These are phyloP conservation scores for Flaveria sonorensis DNA, from an alignment of 129 eudicot species.

Conservation along the genomic window DNA sequence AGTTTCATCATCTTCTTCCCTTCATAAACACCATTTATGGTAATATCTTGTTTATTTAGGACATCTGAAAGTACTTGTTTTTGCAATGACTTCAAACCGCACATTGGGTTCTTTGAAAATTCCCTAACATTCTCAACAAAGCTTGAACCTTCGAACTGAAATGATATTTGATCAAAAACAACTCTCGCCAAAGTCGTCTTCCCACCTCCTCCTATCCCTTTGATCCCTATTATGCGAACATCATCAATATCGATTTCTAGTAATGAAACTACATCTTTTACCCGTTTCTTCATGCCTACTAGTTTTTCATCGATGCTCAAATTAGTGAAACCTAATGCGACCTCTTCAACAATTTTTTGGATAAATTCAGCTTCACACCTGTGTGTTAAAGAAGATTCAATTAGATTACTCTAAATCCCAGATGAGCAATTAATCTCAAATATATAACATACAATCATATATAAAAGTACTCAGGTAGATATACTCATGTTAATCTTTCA, in stretches of 20 bases:
- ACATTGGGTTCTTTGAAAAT: not conserved
- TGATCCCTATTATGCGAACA: not conserved
- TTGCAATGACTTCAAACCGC: not conserved
- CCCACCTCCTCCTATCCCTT: not conserved
- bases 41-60: not conserved
- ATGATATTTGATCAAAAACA: not conserved
- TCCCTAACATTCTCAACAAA: not conserved
- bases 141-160: not conserved
- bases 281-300: not conserved
- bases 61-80: not conserved
- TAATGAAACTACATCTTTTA: not conserved
- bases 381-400: not conserved
- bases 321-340: not conserved
- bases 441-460: not conserved
- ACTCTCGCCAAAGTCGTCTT: constrained; percentile 1
- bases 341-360: not conserved
- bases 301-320: not conserved
- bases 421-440: not conserved
- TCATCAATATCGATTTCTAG: not conserved
- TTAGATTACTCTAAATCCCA: not conserved
- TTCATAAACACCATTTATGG: not conserved
- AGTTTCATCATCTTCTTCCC: not conserved
- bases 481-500: not conserved
- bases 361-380: not conserved
- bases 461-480: not conserved